Conservation (phyloP, 202 grass and related monocot genomes). For the Schoenoplectus triqueter region DNA sequence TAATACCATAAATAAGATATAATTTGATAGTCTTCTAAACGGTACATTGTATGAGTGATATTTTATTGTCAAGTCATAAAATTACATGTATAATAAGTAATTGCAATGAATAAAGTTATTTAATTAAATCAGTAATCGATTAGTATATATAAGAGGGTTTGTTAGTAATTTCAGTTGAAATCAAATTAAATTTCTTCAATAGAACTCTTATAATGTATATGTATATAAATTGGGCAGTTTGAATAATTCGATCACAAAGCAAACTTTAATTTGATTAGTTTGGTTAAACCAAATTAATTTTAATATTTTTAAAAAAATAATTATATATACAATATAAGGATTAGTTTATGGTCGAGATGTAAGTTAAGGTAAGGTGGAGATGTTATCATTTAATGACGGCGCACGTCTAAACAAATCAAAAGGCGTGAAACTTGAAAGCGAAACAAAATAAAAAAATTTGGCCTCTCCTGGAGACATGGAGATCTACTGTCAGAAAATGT, state of each 20-base stretch:
- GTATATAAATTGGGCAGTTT: not conserved
- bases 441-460: not conserved
- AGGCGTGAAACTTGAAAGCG: not conserved
- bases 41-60: no score
- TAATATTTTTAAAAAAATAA: not conserved
- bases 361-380: not conserved
- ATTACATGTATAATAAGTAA: no score
- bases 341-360: no score
- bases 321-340: not conserved
- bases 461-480: not conserved
- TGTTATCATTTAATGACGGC: not conserved
- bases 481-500: not conserved
- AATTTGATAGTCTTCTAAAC: no score
- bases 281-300: not conserved
- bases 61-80: no score
- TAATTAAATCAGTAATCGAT: no score
- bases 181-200: not conserved
- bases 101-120: no score
- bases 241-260: not conserved
- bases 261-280: conserved; percentile 5
- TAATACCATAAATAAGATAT: no score
- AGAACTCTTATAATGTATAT: no score
- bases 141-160: no score
- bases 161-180: not conserved
- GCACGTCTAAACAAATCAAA: not conserved